Base-by-base conservation (phyloP, 805 yeast genomes). In the Ogataea saltuana region DNA sequence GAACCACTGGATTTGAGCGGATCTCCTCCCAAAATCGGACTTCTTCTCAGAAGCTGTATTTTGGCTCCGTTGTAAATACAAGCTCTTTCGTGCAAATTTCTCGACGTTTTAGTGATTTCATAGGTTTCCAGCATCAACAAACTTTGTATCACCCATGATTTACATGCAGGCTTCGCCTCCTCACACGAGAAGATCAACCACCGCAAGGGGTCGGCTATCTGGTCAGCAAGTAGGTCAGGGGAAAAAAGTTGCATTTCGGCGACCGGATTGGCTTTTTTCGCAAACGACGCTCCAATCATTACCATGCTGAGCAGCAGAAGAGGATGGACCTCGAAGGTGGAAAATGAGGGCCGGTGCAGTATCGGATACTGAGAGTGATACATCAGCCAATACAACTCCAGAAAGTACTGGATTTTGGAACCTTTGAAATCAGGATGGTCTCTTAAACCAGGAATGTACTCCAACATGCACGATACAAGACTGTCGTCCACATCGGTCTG, bases 311-410 rank as follows among this genome's bases (percentile, higher is more conserved):
- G 56, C 11, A 82, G 50, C 13, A 82, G 58, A 13, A 80, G 66
- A 0, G 80, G 78, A 6, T 76, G 76, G 10, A 77, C 71, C 2
- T 66, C 61, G 28, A 64, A 63, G 0, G 85, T 76, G 34, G 70
- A 67, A 49, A 80, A 80, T 0, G 78, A 68, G 0, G 74, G 74
- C 34, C 66, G 67, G 47, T 74, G 78, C 25, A 74, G 44, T 18
- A 75, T 64, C 9, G 78, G 78, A 47, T 68, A 70, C 52, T 78
- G 83, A 4, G 78, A 73, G 60, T 74, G 87, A 59, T 69, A 80
- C 20, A 72, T 63, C 3, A 62, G 52, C 86, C 86, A 81, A 52
- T 77, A 81, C 6, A 53, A 38, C 25, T 58, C 58, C 9, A 67
- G 45, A 35, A 58, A 61, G 20, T 49, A 37, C 25, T 54, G 55